phyloP scores from a whole-genome alignment of 257 asterid genomes.

The Solanum chiquidenum region DNA sequence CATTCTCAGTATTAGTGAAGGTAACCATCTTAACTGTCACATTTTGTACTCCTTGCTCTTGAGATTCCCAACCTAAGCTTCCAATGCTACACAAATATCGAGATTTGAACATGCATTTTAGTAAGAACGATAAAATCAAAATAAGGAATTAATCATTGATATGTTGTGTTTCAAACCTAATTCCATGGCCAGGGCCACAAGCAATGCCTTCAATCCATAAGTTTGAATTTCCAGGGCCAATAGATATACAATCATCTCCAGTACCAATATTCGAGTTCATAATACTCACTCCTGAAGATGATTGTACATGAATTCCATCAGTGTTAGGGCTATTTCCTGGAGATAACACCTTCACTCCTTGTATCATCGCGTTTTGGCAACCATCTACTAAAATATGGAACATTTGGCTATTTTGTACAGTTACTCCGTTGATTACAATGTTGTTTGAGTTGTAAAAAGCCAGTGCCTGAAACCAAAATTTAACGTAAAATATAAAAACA shows the following conservation, averaged over 20 bases:
- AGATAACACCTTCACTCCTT: conserved; percentile 9
- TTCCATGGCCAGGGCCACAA: conserved; percentile 31
- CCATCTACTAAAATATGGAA: conserved; percentile 15
- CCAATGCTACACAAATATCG: neutral
- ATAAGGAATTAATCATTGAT: neutral
- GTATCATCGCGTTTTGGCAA: conserved; percentile 9
- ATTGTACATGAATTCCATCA: conserved; percentile 24
- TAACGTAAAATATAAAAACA: neutral
- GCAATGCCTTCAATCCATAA: conserved; percentile 11
- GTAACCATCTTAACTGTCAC: neutral
- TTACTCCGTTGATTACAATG: conserved; percentile 6
- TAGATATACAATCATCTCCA: conserved; percentile 26
- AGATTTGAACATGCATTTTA: neutral
- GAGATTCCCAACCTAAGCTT: conserved; percentile 4
- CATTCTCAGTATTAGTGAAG: neutral
- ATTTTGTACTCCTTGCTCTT: conserved; percentile 9
- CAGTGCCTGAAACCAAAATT: conserved; percentile 12
- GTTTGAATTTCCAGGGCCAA: conserved; percentile 22
- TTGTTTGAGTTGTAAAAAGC: conserved; percentile 19
- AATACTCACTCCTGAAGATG: conserved; percentile 10
- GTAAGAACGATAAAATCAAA: neutral
- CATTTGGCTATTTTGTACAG: conserved; percentile 20
- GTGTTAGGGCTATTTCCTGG: conserved; percentile 25
- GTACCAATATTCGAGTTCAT: conserved; percentile 12
- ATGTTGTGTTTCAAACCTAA: conserved; percentile 9